phyloP scores from a whole-genome alignment of 345 rosid genomes.

The Eucalyptus lansdowneana region DNA sequence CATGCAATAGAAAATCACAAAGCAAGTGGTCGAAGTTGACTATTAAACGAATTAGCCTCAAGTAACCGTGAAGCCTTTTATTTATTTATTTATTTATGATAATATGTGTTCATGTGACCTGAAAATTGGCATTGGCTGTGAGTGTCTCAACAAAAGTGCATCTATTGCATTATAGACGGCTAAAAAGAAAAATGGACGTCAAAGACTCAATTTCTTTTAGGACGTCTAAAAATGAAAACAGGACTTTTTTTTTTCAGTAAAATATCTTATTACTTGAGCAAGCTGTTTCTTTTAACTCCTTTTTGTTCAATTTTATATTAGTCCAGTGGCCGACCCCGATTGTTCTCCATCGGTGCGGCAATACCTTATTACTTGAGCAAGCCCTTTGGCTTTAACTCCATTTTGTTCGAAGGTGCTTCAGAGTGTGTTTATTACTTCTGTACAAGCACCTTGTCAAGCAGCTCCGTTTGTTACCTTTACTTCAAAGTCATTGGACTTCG shows the following conservation, averaged over 20 bases:
- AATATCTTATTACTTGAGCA: too few relatives aligned
- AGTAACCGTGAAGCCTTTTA: too few relatives aligned
- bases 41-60: too few relatives aligned
- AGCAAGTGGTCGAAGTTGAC: too few relatives aligned
- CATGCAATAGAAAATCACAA: too few relatives aligned
- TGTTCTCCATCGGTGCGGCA: neutral
- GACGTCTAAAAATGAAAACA: neutral
- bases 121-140: neutral
- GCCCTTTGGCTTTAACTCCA: neutral
- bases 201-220: neutral
- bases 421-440: neutral
- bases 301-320: too few relatives aligned
- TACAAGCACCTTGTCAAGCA: too few relatives aligned
- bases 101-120: neutral
- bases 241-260: neutral
- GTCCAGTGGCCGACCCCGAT: rapidly evolving
- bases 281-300: too few relatives aligned
- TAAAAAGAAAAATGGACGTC: neutral
- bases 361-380: neutral
- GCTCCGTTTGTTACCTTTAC: neutral
- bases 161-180: neutral
- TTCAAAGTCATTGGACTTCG: neutral
- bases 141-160: neutral
- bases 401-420: neutral
- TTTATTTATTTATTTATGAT: too few relatives aligned